These are phyloP conservation scores for Wickerhamomyces ciferrii DNA, from an alignment of 805 yeast species.

Conservation along the genomic window DNA sequence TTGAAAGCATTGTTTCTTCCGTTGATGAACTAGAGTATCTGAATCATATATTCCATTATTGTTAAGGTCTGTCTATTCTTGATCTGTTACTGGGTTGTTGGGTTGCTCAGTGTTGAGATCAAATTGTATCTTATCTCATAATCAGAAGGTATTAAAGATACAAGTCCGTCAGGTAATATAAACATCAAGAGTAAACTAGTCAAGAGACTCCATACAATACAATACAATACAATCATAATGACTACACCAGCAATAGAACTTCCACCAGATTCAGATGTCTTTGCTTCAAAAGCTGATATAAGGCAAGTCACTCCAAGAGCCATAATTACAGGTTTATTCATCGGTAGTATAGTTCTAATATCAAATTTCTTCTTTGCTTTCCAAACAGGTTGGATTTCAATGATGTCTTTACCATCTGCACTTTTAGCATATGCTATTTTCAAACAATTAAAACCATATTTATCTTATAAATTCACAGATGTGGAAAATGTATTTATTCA, in stretches of 20 bases:
- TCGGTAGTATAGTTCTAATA: conserved; percentile 83
- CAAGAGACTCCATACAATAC: too few relatives aligned
- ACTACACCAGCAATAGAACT: not conserved
- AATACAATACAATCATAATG: too few relatives aligned
- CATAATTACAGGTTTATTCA: conserved; percentile 66
- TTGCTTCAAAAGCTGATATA: conserved; percentile 36
- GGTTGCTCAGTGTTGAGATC: too few relatives aligned
- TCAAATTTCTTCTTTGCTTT: conserved; percentile 95
- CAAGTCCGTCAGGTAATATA: too few relatives aligned
- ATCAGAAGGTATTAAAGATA: too few relatives aligned
- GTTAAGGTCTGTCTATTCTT: too few relatives aligned
- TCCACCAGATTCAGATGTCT: not conserved
- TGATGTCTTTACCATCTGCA: conserved; percentile 98
- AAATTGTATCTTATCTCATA: too few relatives aligned
- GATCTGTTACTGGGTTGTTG: too few relatives aligned
- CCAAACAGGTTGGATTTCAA: conserved; percentile 98
- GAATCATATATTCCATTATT: too few relatives aligned
- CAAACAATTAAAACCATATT: conserved; percentile 40
- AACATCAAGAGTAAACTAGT: too few relatives aligned
- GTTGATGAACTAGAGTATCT: too few relatives aligned
- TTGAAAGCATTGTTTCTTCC: too few relatives aligned
- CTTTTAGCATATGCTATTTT: conserved; percentile 80
- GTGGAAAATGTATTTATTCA: conserved; percentile 94
- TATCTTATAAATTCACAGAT: conserved; percentile 56
- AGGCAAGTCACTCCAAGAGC: conserved; percentile 73